Percentiles rank a stretch among this genome's conserved stretches.
These are phyloP conservation scores for Euryodendron excelsum DNA, from an alignment of 148 eudicot species.

Conservation along the genomic window DNA sequence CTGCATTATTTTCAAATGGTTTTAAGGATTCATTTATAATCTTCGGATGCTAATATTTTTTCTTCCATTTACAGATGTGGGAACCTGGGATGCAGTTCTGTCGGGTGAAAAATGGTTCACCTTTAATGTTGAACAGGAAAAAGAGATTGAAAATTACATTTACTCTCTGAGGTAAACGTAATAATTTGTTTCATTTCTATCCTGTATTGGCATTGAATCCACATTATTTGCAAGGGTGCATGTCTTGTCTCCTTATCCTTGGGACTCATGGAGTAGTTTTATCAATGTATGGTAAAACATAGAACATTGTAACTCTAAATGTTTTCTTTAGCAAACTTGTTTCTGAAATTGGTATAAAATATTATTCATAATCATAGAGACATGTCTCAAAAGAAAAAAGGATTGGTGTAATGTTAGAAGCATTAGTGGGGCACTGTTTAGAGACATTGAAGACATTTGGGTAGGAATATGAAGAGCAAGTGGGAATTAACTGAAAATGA, in stretches of 20 bases:
- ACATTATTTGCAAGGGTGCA: background rate
- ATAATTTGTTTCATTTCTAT: constrained; percentile 15
- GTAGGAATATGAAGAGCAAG: too few relatives aligned
- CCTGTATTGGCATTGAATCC: background rate
- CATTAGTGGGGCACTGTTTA: background rate
- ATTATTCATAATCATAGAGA: too few relatives aligned
- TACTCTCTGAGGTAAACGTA: constrained; percentile 38
- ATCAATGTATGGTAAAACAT: background rate
- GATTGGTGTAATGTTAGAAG: background rate
- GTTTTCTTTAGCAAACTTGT: background rate
- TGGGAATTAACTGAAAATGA: too few relatives aligned
- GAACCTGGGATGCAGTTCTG: constrained; percentile 29
- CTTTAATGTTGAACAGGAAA: constrained; percentile 47
- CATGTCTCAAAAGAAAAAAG: background rate
- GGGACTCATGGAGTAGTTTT: background rate
- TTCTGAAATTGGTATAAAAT: background rate
- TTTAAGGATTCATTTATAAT: background rate
- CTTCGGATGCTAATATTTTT: background rate
- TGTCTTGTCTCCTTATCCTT: background rate
- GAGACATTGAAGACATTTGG: background rate
- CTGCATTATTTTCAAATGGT: background rate
- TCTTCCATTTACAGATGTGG: constrained; percentile 45
- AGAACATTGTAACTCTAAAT: background rate
- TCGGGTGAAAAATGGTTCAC: constrained; percentile 65
- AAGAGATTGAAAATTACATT: constrained; percentile 40